A percentile compares a stretch with the other conserved stretches of the same genome.
Evolutionary conservation across 768 basidiomycete species (phyloP).

Genomic region (Tricholoma saponaceum): DNA sequence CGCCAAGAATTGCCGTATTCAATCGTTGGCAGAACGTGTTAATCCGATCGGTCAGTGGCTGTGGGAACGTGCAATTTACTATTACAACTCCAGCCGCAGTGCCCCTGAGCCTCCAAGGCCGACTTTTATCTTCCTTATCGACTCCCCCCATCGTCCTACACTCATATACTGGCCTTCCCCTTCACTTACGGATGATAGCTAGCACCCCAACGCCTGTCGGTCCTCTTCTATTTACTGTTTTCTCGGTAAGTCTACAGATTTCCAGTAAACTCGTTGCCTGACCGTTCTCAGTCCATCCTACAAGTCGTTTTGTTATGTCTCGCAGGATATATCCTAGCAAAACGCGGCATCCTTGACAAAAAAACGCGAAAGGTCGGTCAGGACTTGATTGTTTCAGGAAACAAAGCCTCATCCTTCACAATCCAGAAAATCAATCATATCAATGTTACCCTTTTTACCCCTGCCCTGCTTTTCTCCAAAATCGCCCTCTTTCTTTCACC

Average conservation of each 20-base stretch:
- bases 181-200: conserved; percentile 4
- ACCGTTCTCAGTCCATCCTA: conserved; percentile 65
- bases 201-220: conserved; percentile 27
- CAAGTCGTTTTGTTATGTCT: conserved; percentile 86
- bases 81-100: too few relatives aligned
- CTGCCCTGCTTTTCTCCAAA: conserved; percentile 87
- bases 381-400: not conserved
- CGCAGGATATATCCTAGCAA: conserved; percentile 79
- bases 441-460: conserved; percentile 88
- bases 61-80: too few relatives aligned
- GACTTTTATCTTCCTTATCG: too few relatives aligned
- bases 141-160: not conserved
- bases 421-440: conserved; percentile 70
- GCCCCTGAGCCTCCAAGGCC: too few relatives aligned
- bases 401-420: not conserved
- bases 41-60: too few relatives aligned
- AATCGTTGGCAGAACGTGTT: too few relatives aligned
- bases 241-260: conserved; percentile 38
- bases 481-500: conserved; percentile 91
- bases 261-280: not conserved
- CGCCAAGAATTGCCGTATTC: too few relatives aligned
- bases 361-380: conserved; percentile 75
- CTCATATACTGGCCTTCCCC: not conserved
- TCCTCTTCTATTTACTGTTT: conserved; percentile 52
- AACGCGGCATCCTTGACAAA: conserved; percentile 80